Base-by-base conservation (phyloP, 768 basidiomycete genomes). In the Vishniacozyma victoriae region DNA sequence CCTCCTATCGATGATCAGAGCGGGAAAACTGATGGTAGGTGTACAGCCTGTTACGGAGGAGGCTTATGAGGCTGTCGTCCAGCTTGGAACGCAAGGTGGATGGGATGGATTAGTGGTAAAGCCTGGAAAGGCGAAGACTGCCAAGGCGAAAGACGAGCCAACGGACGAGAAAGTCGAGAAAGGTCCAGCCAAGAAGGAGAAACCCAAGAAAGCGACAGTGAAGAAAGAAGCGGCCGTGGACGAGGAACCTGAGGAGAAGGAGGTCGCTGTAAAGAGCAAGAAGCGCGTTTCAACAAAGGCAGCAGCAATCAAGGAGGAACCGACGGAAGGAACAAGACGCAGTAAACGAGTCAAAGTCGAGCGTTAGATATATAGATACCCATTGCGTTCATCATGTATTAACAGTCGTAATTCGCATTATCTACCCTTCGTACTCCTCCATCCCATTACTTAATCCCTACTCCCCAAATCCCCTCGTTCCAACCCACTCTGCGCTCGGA, bases 41-140 rank as follows among this genome's bases (percentile, higher is more conserved):
- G 89, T 96, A 1, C 91, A 96, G 71, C 78, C 81, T 4, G 88
- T 90, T 0, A 74, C 77, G 19, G 74, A 78, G 49, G 74, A 69
- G 7, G 82, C 87, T 3, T 93, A 83, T 79, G 73, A 77, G 23
- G 77, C 79, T 1, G 77, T 91, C 9, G 62, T 74, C 15, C 53
- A 69, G 43, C 67, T 96, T 42, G 84, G 87, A 0, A 76, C 80
- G 44, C 77, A 73, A 23, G 90, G 90, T 1, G 90, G 89, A 0
- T 93, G 87, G 86, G 82, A 84, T 5, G 64, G 42, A 7, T 29
- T 64, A 13, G 35, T 50, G 4, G 48, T 29, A n/a, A 5, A 14
- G n/a, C 27, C 35, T 14, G 42, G 36, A 7, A 45, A 49, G 39
- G 20, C 35, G 15, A 41, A 25, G 15, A 11, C n/a, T n/a, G n/a